Base-by-base conservation (phyloP, 2,329 filamentous ascomycete genomes). In the Sporothrix inflata region DNA sequence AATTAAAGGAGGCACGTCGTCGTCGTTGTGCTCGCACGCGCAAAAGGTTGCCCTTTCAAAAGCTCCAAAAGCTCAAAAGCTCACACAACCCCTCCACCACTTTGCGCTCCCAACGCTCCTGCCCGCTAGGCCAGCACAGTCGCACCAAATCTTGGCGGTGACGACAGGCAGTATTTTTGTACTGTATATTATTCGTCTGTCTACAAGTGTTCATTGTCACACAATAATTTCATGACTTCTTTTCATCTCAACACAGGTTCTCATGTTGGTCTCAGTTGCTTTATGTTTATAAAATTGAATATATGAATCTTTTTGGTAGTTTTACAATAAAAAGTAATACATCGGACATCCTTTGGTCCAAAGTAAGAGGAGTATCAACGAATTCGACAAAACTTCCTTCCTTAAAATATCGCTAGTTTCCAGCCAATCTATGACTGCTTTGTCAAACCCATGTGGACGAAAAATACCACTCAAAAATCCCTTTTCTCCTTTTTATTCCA, bases 81-180 rank as follows among this genome's bases (percentile, higher is more conserved):
- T 61, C 71, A 69, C 47, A 42, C 12, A 49, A 66, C 63, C 68
- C 68, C 51, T 61, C 53, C 27, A 60, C 53, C 49, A 70, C n/a
- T 34, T 60, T 55, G 12, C 51, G 19, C 53, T 53, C 40, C n/a
- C 61, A 24, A 5, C 51, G 19, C 53, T 53, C 40, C n/a, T 70
- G 34, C 61, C 40, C 57, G 34, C 60, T 42, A 16, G 4, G 7
- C 40, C 21, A 45, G 11, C 45, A 67, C 63, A 67, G 8, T 11
- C n/a, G 27, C 57, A 42, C 57, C 57, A 21, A 57, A 8, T 38
- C 42, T 70, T 51, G 70, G 74, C 74, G 74, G 74, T 75, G 73
- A 40, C 49, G 2, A n/a, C 21, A 8, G 74, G 74, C 74, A 75
- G 34, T 55, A 69, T 27, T 47, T 42, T n/a, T 9, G 12, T n/a